phyloP scores from a whole-genome alignment of 1,284 basidiomycete species.

The Bondarzewia mesenterica region DNA sequence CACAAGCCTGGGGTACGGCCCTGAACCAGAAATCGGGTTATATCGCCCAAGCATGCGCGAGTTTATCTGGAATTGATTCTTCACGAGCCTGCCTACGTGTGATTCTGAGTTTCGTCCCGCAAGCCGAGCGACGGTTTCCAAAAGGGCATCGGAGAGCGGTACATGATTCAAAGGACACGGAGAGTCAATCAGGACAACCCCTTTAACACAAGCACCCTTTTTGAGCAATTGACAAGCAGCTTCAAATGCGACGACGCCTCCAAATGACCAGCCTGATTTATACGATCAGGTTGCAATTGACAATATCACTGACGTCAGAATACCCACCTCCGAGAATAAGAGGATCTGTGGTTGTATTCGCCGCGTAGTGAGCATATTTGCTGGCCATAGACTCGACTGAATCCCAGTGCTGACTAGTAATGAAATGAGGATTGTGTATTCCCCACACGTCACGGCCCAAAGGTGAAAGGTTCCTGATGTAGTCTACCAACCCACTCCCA shows the following conservation, averaged over 20 bases:
- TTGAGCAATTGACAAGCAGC: constrained; percentile 42
- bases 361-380: constrained; percentile 37
- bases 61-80: constrained; percentile 35
- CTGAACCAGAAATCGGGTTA: constrained; percentile 17
- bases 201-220: constrained; percentile 36
- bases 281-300: constrained; percentile 1
- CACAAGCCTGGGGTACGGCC: constrained; percentile 27
- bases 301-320: background rate
- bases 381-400: constrained; percentile 44
- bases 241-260: constrained; percentile 64
- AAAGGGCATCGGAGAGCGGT: constrained; percentile 40
- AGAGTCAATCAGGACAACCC: constrained; percentile 59
- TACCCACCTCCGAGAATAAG: constrained; percentile 53
- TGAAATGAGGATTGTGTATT: constrained; percentile 48
- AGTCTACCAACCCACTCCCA: constrained; percentile 52
- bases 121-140: constrained; percentile 24
- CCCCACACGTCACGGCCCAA: constrained; percentile 50
- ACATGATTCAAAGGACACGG: constrained; percentile 44
- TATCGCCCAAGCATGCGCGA: constrained; percentile 33
- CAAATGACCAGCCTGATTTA: constrained; percentile 67
- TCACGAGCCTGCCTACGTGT: constrained; percentile 13
- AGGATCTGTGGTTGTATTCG: constrained; percentile 22
- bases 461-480: constrained; percentile 39
- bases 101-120: constrained; percentile 13
- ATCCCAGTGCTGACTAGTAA: constrained; percentile 34